Base-by-base conservation (phyloP, 1,139 yeast species). In the Lodderomyces theae region DNA sequence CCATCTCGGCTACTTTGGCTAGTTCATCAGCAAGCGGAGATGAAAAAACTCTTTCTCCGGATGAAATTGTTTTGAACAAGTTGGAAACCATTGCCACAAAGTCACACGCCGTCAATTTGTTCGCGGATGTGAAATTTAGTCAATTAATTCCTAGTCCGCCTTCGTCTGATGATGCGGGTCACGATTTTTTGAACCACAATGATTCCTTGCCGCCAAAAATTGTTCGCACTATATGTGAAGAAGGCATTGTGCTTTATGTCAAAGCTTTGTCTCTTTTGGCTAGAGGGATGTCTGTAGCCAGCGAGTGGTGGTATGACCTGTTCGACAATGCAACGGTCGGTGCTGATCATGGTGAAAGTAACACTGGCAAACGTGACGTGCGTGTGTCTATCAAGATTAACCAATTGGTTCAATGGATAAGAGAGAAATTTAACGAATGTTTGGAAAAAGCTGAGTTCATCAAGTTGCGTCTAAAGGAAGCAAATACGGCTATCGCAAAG, bases 101-200 rank as follows among this genome's bases (percentile, higher is more conserved):
- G 64, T 88, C 96, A 0, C 94, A 88, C 58, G 95, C 95, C 0
- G 82, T 92, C 17, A 82, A 83, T 50, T 69, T 89, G 31, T 89
- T 85, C 66, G 97, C 97, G 0, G 96, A 89, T 51, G 90, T 89
- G 19, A 92, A 92, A 61, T 88, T 83, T 54, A 74, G 84, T 39
- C 97, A 90, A 61, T 68, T 89, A 49, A 77, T 85, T 23, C 95
- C 96, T 3, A 72, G 81, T 22, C 86, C 92, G 1, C 89, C 89
- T 2, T 79, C 85, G 0, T 66, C 69, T 16, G 70, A 68, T 36
- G 63, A 62, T 3, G 51, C 59, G 13, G 75, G 71, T 41, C 77
- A 74, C 44, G 74, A 68, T 26, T 53, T 62, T 10, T 48, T 65
- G 21, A 68, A 62, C 41, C 69, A 63, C 37, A 61, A 62, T 40